Base-by-base conservation (phyloP, 106 monocot genomes). In the Allium sativum region DNA sequence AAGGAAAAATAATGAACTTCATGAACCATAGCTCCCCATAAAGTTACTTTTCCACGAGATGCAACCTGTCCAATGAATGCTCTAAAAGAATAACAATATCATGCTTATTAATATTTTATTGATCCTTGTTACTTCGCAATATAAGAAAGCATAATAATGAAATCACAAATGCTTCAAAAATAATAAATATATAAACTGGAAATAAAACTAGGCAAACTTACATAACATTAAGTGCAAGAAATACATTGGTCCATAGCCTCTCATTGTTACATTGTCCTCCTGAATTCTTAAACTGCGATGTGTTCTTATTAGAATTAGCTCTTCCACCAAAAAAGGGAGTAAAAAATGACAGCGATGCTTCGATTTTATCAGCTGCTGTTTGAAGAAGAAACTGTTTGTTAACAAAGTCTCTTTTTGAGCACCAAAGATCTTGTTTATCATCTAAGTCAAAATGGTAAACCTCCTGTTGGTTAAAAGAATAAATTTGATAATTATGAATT, bases 1-100 rank as follows among this genome's bases (percentile, higher is more conserved):
- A 31, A 31, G 5, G 31, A 31, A 31, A 3, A 31, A 31, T 31
- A 31, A 31, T 31, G 31, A 31, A 31, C 31, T 31, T 45, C 54
- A 46, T 78, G 18, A 60, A 90, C 91, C 86, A 83, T 86, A 71
- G 86, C 82, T 56, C 86, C 91, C 91, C 75, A 83, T 8, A 83
- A 56, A 47, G 76, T 73, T 64, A 92, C 45, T 53, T 58, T 81
- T 54, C 91, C 91, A n/a, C 72, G 80, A 7, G 83, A 81, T 55
- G 81, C 78, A 72, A 86, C 43, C 68, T 86, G 83, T 56, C 75
- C 78, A 17, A 76, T 63, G 70, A 83, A 92, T 51, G 57, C 70
- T 67, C 91, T 92, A 56, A 8, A 51, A 70, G 58, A 68, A 44
- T 22, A 65, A 9, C 14, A 60, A 62, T 1, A 45, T 46, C 5